Evolutionary conservation across 164 flowering plant species (phyloP).

Genomic region (Magnolia sinica): DNA sequence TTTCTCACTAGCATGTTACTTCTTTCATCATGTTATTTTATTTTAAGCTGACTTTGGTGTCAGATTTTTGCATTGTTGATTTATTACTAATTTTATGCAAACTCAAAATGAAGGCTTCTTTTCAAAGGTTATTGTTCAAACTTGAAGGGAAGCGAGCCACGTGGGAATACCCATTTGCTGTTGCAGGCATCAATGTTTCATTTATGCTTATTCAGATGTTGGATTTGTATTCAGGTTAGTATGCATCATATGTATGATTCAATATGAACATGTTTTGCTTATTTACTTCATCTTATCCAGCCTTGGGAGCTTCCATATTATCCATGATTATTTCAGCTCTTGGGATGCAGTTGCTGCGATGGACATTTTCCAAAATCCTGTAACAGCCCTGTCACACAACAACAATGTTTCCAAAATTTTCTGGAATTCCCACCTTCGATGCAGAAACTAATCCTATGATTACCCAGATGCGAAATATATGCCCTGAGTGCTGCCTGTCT

Average conservation of each 20-base stretch:
- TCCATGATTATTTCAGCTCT: neutral
- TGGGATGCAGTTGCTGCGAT: neutral
- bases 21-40: too few species aligned
- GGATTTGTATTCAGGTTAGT: conserved; percentile 75
- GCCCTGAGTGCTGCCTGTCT: too few species aligned
- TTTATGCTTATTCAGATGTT: conserved; percentile 95
- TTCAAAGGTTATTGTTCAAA: conserved; percentile 83
- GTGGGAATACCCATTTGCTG: conserved; percentile 99
- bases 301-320: neutral
- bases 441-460: too few species aligned
- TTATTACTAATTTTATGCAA: conserved; percentile 34
- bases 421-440: too few species aligned
- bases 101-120: conserved; percentile 81
- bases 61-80: conserved; percentile 13
- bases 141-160: conserved; percentile 74
- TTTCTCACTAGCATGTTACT: too few species aligned
- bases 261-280: neutral
- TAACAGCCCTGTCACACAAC: too few species aligned
- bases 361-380: neutral
- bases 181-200: conserved; percentile 92
- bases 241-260: neutral
- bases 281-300: neutral
- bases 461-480: too few species aligned
- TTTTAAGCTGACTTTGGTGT: too few species aligned
- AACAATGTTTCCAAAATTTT: too few species aligned